Evolutionary conservation across 2,329 filamentous ascomycete genomes (phyloP).

Genomic region (Penicillium sp.): DNA sequence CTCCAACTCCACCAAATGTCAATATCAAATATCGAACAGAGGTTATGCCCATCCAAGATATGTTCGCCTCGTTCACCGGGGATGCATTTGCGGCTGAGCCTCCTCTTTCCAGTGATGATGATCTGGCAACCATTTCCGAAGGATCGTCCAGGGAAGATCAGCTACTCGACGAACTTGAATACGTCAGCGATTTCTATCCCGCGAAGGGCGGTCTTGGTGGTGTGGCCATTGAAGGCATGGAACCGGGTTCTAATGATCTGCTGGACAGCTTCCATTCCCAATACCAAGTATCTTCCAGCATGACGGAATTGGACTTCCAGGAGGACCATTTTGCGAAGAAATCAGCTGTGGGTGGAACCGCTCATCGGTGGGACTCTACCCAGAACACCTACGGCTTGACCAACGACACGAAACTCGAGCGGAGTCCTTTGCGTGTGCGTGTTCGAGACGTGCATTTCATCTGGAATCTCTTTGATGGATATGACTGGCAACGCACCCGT

Average conservation of each 20-base stretch:
- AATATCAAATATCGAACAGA: conserved; percentile 84
- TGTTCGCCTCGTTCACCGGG: conserved; percentile 85
- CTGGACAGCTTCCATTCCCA: conserved; percentile 55
- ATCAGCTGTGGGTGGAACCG: conserved; percentile 61
- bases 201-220: conserved; percentile 40
- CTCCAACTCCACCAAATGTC: conserved; percentile 77
- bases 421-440: conserved; percentile 71
- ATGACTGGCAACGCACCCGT: conserved; percentile 88
- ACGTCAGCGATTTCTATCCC: conserved; percentile 58
- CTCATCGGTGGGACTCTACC: conserved; percentile 76
- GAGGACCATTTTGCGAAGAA: conserved; percentile 73
- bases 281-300: conserved; percentile 54
- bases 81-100: conserved; percentile 65
- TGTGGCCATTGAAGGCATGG: conserved; percentile 41
- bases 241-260: conserved; percentile 37
- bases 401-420: conserved; percentile 59
- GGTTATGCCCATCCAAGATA: conserved; percentile 78
- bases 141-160: conserved; percentile 37
- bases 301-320: conserved; percentile 66
- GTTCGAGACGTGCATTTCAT: conserved; percentile 88
- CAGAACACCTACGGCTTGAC: conserved; percentile 71
- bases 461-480: conserved; percentile 97
- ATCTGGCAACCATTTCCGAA: conserved; percentile 51
- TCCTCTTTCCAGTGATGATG: conserved; percentile 19
- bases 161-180: conserved; percentile 45